phyloP scores from a whole-genome alignment of 345 rosid genomes.

The Pugionium dolabratum region DNA sequence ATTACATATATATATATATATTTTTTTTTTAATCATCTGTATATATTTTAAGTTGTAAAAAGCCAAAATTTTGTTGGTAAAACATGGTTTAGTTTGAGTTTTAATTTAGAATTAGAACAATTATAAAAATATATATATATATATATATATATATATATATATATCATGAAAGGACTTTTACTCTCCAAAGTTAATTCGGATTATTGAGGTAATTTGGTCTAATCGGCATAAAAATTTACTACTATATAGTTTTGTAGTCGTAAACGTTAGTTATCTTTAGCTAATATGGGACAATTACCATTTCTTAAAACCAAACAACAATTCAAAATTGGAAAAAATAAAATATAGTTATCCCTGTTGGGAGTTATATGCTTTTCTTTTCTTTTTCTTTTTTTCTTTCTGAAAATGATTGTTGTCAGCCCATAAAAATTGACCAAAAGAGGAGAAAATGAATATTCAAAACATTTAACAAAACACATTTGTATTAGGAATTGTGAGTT shows the following conservation, averaged over 20 bases:
- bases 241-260: background rate
- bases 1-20: too few species aligned
- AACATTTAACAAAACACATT: conserved; percentile 28
- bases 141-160: background rate
- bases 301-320: conserved; percentile 10
- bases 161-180: background rate
- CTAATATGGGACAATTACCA: background rate
- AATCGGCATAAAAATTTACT: background rate
- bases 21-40: too few species aligned
- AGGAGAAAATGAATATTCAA: conserved; percentile 14
- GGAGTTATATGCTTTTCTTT: too few species aligned
- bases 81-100: too few species aligned
- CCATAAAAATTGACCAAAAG: conserved; percentile 11
- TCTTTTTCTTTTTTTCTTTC: too few species aligned
- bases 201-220: background rate
- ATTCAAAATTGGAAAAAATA: background rate
- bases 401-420: background rate
- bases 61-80: too few species aligned
- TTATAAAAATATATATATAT: too few species aligned
- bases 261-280: background rate
- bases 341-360: background rate
- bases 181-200: background rate
- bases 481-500: too few species aligned
- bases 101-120: too few species aligned
- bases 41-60: too few species aligned